Conservation (phyloP, 495 filamentous ascomycete species). For the Aspergillus saccharolyticus region DNA sequence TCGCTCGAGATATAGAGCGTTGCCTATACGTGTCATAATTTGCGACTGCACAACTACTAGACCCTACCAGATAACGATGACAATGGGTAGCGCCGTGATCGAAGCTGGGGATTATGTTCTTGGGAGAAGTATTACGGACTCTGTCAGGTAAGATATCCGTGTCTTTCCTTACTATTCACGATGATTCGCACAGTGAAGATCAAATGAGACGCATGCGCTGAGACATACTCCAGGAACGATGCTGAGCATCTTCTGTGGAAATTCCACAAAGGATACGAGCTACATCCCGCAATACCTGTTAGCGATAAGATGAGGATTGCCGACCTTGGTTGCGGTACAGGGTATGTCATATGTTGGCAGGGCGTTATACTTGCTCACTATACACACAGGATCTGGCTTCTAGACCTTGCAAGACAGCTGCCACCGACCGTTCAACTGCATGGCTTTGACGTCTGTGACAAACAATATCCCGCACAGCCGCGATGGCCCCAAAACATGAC, state of each 20-base stretch:
- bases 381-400: slow-evolving; percentile 25
- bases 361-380: neutral
- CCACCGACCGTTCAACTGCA: slow-evolving; percentile 18
- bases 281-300: slow-evolving; percentile 25
- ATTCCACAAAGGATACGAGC: slow-evolving; percentile 20
- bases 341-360: slow-evolving; percentile 14
- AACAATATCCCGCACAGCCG: slow-evolving; percentile 20
- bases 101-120: neutral
- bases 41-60: no score
- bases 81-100: neutral
- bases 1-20: no score
- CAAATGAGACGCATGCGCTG: neutral
- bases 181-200: neutral
- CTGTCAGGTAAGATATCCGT: neutral
- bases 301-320: slow-evolving; percentile 25
- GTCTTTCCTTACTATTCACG: neutral
- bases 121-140: neutral
- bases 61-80: no score
- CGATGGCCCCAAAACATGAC: slow-evolving; percentile 27
- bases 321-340: slow-evolving; percentile 31
- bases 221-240: slow-evolving; percentile 17
- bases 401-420: slow-evolving; percentile 24
- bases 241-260: slow-evolving; percentile 27
- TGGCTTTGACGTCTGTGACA: slow-evolving; percentile 30
- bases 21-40: no score